Conservation (phyloP, 1,139 yeast species). For the Yamadazyma jaroonii region DNA sequence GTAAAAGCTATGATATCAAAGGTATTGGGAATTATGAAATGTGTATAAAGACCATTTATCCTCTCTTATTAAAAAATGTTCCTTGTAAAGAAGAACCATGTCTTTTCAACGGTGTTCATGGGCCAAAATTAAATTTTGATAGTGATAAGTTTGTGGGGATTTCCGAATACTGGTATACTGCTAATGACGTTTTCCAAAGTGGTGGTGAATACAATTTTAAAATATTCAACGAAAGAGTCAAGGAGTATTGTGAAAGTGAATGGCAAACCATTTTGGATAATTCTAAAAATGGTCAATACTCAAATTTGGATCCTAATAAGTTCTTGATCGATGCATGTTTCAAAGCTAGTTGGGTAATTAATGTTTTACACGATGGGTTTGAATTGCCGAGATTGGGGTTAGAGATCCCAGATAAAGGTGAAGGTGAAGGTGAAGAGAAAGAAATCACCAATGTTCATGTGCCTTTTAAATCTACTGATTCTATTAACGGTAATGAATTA, state of each 20-base stretch:
- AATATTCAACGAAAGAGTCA: slow-evolving; percentile 57
- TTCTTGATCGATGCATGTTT: slow-evolving; percentile 67
- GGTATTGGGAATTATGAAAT: slow-evolving; percentile 71
- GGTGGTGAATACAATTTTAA: slow-evolving; percentile 74
- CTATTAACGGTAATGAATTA: slow-evolving; percentile 57
- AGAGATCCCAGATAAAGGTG: slow-evolving; percentile 29
- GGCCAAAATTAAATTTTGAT: slow-evolving; percentile 68
- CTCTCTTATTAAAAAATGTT: slow-evolving; percentile 63
- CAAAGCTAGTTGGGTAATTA: slow-evolving; percentile 80
- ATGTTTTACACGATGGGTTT: slow-evolving; percentile 76
- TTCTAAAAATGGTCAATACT: slow-evolving; percentile 50
- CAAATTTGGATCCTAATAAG: slow-evolving; percentile 42
- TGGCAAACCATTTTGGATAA: slow-evolving; percentile 55
- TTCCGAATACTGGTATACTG: slow-evolving; percentile 84
- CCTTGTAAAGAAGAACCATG: slow-evolving; percentile 77
- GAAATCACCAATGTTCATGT: slow-evolving; percentile 38
- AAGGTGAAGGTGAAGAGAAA: slow-evolving; percentile 19
- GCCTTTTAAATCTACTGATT: slow-evolving; percentile 60
- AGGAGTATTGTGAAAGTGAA: slow-evolving; percentile 61
- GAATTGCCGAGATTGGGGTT: slow-evolving; percentile 63
- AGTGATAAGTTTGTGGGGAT: slow-evolving; percentile 73
- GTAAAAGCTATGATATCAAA: slow-evolving; percentile 43
- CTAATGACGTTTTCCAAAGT: slow-evolving; percentile 73
- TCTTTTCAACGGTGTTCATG: slow-evolving; percentile 77
- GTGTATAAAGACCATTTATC: slow-evolving; percentile 67